Percentiles rank a stretch among this genome's conserved stretches.
Evolutionary conservation across 208 protist genomes (phyloP).

Genomic region (Trypanosoma mega): DNA sequence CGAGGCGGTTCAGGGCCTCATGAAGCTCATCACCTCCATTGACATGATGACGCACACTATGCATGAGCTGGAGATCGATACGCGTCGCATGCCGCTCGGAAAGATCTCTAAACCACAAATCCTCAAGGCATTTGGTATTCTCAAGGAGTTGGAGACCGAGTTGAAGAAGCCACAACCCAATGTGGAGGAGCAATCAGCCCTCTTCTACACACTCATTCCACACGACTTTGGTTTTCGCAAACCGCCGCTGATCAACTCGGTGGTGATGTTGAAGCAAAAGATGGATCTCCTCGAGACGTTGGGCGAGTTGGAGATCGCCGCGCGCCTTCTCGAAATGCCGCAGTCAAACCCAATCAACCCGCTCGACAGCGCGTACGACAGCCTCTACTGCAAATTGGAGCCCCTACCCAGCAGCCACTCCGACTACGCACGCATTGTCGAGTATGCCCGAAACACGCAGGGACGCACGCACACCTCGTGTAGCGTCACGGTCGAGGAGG

Average conservation of each 20-base stretch:
- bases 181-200: conserved; percentile 40
- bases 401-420: conserved; percentile 25
- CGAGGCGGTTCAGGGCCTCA: conserved; percentile 42
- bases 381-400: conserved; percentile 44
- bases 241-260: conserved; percentile 56
- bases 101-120: conserved; percentile 83
- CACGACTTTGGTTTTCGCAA: conserved; percentile 68
- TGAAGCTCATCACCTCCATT: conserved; percentile 63
- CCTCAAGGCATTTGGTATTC: conserved; percentile 41
- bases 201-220: conserved; percentile 85
- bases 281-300: conserved; percentile 81
- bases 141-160: conserved; percentile 60
- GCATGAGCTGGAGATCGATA: conserved; percentile 77
- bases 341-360: conserved; percentile 34
- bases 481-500: conserved; percentile 49
- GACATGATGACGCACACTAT: conserved; percentile 64
- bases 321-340: conserved; percentile 41
- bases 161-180: conserved; percentile 47
- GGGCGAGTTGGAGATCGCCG: conserved; percentile 76
- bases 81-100: conserved; percentile 74
- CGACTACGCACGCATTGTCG: conserved; percentile 52
- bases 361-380: conserved; percentile 58
- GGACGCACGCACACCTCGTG: conserved; percentile 62
- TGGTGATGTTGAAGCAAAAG: conserved; percentile 62
- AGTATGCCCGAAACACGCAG: conserved; percentile 76